Evolutionary conservation across 1,284 basidiomycete genomes (phyloP).

Genomic region (Malassezia dermatis): DNA sequence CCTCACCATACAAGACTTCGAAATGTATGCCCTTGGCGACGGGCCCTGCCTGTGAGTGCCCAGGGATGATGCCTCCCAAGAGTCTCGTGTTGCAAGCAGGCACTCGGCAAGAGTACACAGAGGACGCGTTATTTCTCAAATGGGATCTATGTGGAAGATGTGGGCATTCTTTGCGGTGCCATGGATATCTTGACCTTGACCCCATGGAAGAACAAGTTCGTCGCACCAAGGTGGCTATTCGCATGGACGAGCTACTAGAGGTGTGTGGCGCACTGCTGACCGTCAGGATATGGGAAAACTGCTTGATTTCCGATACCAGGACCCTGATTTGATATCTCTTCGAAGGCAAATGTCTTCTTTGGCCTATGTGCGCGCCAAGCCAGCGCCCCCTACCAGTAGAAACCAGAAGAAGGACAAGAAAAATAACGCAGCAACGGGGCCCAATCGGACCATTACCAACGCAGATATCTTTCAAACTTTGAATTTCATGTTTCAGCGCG

Average conservation of each 20-base stretch:
- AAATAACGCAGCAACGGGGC: background rate
- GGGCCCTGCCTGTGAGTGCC: constrained; percentile 2
- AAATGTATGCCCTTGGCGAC: background rate
- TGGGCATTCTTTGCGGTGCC: constrained; percentile 61
- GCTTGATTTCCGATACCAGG: constrained; percentile 64
- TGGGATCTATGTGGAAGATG: constrained; percentile 51
- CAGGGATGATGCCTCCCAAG: constrained; percentile 3
- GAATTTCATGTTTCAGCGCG: constrained; percentile 15
- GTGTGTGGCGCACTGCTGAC: constrained; percentile 50
- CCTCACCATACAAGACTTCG: constrained; percentile 1
- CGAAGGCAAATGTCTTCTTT: constrained; percentile 51
- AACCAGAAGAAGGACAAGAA: background rate
- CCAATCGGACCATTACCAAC: constrained; percentile 2
- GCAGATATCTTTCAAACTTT: constrained; percentile 22
- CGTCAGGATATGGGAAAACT: constrained; percentile 63
- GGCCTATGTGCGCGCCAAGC: constrained; percentile 8
- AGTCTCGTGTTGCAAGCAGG: background rate
- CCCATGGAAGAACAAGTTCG: constrained; percentile 51
- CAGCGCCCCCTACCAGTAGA: background rate
- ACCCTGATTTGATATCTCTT: constrained; percentile 61
- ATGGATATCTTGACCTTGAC: constrained; percentile 55
- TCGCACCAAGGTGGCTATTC: constrained; percentile 64
- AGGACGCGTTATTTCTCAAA: background rate
- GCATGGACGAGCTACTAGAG: constrained; percentile 73
- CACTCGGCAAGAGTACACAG: background rate